phyloP scores from a whole-genome alignment of 2,329 filamentous ascomycete genomes.

The Exophiala xenobiotica region DNA sequence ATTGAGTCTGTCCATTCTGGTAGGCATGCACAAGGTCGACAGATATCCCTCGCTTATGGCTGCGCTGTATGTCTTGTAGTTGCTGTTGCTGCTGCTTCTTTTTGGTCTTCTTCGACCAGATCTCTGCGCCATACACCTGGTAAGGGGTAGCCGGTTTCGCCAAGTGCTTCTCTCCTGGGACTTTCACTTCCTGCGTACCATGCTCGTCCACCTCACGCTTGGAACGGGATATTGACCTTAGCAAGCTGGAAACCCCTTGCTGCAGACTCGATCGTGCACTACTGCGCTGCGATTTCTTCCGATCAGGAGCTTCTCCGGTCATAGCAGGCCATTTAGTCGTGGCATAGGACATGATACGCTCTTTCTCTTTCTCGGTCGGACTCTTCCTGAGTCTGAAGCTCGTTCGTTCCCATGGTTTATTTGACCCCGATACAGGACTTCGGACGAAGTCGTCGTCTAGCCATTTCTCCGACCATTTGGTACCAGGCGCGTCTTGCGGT shows the following conservation, averaged over 20 bases:
- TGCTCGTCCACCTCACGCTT: background rate
- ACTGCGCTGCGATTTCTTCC: constrained; percentile 7
- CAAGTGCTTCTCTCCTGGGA: constrained; percentile 29
- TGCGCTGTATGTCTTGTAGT: constrained; percentile 8
- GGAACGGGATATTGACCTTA: constrained; percentile 19
- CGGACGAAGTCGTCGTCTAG: constrained; percentile 14
- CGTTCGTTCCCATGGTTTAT: background rate
- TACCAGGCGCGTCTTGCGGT: background rate
- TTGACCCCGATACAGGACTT: constrained; percentile 7
- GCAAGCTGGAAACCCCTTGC: constrained; percentile 18
- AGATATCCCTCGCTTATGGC: constrained; percentile 13
- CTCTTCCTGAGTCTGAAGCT: constrained; percentile 2
- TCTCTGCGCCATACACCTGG: constrained; percentile 38
- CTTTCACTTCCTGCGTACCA: background rate
- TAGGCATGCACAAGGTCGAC: constrained; percentile 19
- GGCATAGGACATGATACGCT: constrained; percentile 32
- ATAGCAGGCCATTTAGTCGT: constrained; percentile 15
- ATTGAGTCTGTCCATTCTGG: constrained; percentile 24
- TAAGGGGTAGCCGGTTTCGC: constrained; percentile 39
- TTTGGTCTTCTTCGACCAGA: constrained; percentile 36
- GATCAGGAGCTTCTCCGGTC: constrained; percentile 1
- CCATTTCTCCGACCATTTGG: constrained; percentile 16
- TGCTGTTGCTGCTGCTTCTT: constrained; percentile 24
- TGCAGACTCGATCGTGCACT: constrained; percentile 20
- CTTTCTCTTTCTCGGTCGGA: constrained; percentile 18